These are phyloP conservation scores for Trametes punicea DNA, from an alignment of 768 basidiomycete species.

Conservation along the genomic window DNA sequence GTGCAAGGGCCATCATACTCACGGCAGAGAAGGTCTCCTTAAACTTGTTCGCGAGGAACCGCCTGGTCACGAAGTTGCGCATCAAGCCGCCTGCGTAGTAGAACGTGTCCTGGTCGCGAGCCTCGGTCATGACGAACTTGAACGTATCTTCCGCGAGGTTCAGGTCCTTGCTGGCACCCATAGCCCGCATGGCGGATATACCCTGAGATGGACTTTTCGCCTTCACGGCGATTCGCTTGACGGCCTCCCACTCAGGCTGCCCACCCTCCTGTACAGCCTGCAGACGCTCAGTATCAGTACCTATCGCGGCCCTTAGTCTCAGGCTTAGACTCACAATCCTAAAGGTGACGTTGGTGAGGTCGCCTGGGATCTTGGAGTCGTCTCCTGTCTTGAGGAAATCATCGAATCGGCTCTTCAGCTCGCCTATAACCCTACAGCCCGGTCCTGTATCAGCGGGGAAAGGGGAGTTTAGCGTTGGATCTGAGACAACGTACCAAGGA, in stretches of 20 bases:
- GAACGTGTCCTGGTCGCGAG: slow-evolving; percentile 31
- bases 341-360: slow-evolving; percentile 63
- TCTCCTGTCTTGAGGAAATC: slow-evolving; percentile 70
- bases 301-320: not conserved
- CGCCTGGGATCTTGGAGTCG: slow-evolving; percentile 74
- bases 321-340: slow-evolving; percentile 22
- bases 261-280: slow-evolving; percentile 78
- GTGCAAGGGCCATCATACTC: not conserved
- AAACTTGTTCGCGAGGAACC: slow-evolving; percentile 38
- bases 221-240: slow-evolving; percentile 65
- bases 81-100: slow-evolving; percentile 36
- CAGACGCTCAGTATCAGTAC: not conserved
- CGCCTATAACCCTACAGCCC: slow-evolving; percentile 63
- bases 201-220: slow-evolving; percentile 72
- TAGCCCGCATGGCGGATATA: slow-evolving; percentile 58
- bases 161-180: slow-evolving; percentile 39
- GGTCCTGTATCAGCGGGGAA: slow-evolving; percentile 16
- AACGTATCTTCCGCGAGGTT: slow-evolving; percentile 41
- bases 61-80: slow-evolving; percentile 35
- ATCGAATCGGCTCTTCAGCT: slow-evolving; percentile 68
- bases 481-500: slow-evolving; percentile 29
- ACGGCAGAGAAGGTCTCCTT: slow-evolving; percentile 34
- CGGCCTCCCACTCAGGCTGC: slow-evolving; percentile 67
- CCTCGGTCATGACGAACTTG: slow-evolving; percentile 34
- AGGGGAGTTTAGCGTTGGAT: not conserved